Evolutionary conservation across 331 rosid genomes (phyloP).

Genomic region (Ulmus americana): DNA sequence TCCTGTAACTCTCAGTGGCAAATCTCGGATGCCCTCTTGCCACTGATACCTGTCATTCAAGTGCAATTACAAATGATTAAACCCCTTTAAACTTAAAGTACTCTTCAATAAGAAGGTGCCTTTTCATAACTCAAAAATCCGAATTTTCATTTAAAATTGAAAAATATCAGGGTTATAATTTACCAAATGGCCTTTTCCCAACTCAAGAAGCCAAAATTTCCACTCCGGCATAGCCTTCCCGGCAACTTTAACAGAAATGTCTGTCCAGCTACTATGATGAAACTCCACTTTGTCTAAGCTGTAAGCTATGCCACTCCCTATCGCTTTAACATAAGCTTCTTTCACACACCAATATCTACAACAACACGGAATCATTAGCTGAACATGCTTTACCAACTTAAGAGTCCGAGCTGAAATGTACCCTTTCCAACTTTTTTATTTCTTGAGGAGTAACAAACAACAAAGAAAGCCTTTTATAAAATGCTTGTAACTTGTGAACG

Average conservation of each 20-base stretch:
- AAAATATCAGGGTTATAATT: conserved; percentile 2
- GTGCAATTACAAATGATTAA: background rate
- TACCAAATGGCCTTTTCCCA: conserved; percentile 68
- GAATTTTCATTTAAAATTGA: background rate
- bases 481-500: background rate
- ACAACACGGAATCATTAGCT: background rate
- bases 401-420: background rate
- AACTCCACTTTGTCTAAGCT: conserved; percentile 66
- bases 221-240: conserved; percentile 53
- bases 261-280: conserved; percentile 52
- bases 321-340: conserved; percentile 86
- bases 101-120: no score
- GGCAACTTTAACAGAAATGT: conserved; percentile 44
- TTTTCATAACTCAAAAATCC: background rate
- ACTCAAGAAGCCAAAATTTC: conserved; percentile 65
- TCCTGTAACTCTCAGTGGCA: conserved; percentile 44
- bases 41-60: conserved; percentile 46
- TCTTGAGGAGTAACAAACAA: background rate
- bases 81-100: no score
- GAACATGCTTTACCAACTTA: background rate
- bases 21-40: conserved; percentile 68
- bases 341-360: conserved; percentile 82
- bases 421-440: background rate
- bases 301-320: conserved; percentile 60
- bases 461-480: background rate